A percentile compares a stretch with the other conserved stretches of the same genome.
phyloP scores from a whole-genome alignment of 1,139 yeast species.

The Geotrichum australiense region DNA sequence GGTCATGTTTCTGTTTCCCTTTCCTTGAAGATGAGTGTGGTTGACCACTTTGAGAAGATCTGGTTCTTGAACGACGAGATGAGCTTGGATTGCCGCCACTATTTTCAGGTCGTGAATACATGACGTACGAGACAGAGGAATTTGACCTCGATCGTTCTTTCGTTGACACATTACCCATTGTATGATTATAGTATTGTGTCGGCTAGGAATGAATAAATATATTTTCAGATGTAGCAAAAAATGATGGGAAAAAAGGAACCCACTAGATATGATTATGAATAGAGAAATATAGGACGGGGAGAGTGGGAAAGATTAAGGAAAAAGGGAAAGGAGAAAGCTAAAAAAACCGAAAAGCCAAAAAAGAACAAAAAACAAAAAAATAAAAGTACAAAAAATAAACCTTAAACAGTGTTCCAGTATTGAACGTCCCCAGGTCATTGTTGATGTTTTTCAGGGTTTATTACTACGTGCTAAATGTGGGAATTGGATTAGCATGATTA shows the following conservation, averaged over 20 bases:
- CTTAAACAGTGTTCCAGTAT: too few relatives aligned
- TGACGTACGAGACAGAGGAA: conserved; percentile 12
- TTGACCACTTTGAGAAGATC: conserved; percentile 4
- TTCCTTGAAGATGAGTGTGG: conserved; percentile 3
- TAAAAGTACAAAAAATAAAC: too few relatives aligned
- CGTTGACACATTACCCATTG: conserved; percentile 17
- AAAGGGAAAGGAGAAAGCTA: neutral
- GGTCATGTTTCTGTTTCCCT: conserved; percentile 11
- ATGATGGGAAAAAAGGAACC: neutral
- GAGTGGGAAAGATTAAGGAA: neutral
- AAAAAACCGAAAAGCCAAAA: neutral
- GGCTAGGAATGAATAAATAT: neutral
- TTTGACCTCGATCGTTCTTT: conserved; percentile 16
- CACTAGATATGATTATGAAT: neutral
- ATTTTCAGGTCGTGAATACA: conserved; percentile 5
- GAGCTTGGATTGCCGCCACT: neutral
- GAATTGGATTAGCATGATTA: too few relatives aligned
- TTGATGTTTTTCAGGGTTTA: too few relatives aligned
- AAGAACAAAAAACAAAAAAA: neutral
- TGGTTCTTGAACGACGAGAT: conserved; percentile 2
- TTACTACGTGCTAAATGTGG: too few relatives aligned
- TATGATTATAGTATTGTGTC: neutral
- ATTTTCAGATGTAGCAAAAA: neutral
- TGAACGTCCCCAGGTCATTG: too few relatives aligned
- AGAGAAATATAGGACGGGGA: neutral